phyloP scores from a whole-genome alignment of 495 filamentous ascomycete species.

The Podospora bellae-mahoneyi region DNA sequence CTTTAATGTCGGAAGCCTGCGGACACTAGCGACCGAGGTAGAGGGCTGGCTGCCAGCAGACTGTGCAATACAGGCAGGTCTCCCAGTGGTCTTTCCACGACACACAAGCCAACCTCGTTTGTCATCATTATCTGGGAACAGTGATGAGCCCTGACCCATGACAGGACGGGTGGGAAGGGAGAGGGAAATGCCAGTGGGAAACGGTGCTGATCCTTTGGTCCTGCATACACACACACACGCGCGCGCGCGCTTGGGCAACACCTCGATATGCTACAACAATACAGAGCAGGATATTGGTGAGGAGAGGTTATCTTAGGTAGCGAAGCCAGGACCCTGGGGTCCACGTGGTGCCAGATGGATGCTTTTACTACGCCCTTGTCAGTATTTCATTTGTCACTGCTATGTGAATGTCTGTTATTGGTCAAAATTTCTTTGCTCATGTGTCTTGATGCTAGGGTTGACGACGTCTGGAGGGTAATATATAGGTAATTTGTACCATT shows the following conservation, averaged over 20 bases:
- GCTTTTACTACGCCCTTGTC: background rate
- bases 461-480: too few species aligned
- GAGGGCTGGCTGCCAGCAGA: background rate
- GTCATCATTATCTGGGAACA: background rate
- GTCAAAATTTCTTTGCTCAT: too few species aligned
- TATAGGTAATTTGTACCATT: too few species aligned
- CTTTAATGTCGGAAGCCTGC: constrained; percentile 10
- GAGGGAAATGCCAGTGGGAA: background rate
- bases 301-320: background rate
- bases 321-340: background rate
- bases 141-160: background rate
- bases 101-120: background rate
- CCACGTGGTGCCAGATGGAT: background rate
- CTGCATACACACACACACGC: background rate
- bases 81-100: background rate
- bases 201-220: background rate
- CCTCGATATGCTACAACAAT: background rate
- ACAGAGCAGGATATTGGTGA: background rate
- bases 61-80: background rate
- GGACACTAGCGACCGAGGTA: background rate
- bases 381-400: background rate
- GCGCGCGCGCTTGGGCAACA: background rate
- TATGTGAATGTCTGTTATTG: background rate
- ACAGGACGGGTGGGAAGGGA: background rate
- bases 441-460: too few species aligned